These are phyloP conservation scores for Polyrhizophydium stewartii DNA, from an alignment of 371 early-diverging fungal genomes.

Conservation along the genomic window DNA sequence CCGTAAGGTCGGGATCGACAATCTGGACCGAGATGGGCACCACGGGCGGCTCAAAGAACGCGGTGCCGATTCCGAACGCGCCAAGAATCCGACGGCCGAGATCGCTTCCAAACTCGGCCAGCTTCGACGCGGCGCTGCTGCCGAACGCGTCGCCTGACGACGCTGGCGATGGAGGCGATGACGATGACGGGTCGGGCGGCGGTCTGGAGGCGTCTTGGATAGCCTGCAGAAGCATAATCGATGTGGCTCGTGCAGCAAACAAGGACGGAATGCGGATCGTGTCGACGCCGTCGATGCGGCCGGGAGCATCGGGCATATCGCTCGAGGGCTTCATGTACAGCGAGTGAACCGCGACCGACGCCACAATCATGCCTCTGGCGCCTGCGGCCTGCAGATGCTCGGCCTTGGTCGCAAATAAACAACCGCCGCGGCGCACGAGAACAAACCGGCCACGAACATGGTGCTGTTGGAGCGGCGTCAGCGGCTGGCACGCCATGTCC, in stretches of 20 bases:
- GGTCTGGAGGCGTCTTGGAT: too few species aligned
- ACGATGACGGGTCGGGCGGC: too few species aligned
- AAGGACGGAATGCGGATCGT: background rate
- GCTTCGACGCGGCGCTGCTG: too few species aligned
- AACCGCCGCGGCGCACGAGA: conserved; percentile 35
- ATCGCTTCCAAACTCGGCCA: too few species aligned
- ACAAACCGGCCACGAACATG: conserved; percentile 16
- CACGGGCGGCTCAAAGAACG: too few species aligned
- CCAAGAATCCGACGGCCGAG: too few species aligned
- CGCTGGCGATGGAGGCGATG: too few species aligned
- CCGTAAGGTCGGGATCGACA: too few species aligned
- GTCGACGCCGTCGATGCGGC: background rate
- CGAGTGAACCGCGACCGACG: conserved; percentile 5
- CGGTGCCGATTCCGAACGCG: too few species aligned
- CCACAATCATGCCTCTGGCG: conserved; percentile 30
- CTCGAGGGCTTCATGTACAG: conserved; percentile 11
- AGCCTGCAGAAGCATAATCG: background rate
- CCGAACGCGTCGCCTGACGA: too few species aligned
- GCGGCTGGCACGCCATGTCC: conserved; percentile 17
- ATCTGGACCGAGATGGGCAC: too few species aligned
- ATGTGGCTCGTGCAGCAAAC: background rate
- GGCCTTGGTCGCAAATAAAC: conserved; percentile 39
- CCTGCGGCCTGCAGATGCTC: conserved; percentile 33
- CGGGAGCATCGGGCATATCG: background rate
- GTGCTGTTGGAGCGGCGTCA: conserved; percentile 5